These are phyloP conservation scores for Fusarium nurragi DNA, from an alignment of 2,329 filamentous ascomycete genomes.

Conservation along the genomic window DNA sequence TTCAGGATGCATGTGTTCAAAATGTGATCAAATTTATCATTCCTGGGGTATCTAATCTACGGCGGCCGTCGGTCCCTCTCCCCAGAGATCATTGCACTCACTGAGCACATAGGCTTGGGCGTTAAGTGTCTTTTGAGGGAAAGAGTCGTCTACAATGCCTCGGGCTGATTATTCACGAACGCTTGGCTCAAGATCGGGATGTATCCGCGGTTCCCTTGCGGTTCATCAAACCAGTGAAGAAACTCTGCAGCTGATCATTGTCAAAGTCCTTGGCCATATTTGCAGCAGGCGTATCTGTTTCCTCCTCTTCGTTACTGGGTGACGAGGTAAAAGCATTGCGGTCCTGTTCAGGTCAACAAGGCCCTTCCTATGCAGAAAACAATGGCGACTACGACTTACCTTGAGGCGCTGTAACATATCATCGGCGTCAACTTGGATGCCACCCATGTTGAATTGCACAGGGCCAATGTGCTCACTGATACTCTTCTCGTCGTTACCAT, in stretches of 20 bases:
- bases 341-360: slow-evolving; percentile 55
- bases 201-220: slow-evolving; percentile 51
- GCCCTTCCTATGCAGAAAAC: neutral
- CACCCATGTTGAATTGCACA: slow-evolving; percentile 97
- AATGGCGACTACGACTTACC: slow-evolving; percentile 58
- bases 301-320: slow-evolving; percentile 55
- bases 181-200: slow-evolving; percentile 21
- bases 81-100: slow-evolving; percentile 20
- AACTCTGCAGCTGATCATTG: slow-evolving; percentile 67
- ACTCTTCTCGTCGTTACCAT: slow-evolving; percentile 56
- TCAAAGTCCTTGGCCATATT: slow-evolving; percentile 58
- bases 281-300: slow-evolving; percentile 49
- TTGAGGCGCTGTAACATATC: slow-evolving; percentile 90
- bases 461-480: slow-evolving; percentile 87
- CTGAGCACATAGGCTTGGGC: slow-evolving; percentile 10
- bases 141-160: neutral
- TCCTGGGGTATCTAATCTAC: slow-evolving; percentile 57
- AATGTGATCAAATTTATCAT: slow-evolving; percentile 38
- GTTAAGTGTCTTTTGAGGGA: slow-evolving; percentile 8
- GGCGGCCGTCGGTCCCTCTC: slow-evolving; percentile 38
- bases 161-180: neutral
- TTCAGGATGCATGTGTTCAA: neutral
- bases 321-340: slow-evolving; percentile 64
- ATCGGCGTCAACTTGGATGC: slow-evolving; percentile 94
- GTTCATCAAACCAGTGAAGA: slow-evolving; percentile 69